phyloP scores from a whole-genome alignment of 768 basidiomycete species.

The Amanita pallidorosea region DNA sequence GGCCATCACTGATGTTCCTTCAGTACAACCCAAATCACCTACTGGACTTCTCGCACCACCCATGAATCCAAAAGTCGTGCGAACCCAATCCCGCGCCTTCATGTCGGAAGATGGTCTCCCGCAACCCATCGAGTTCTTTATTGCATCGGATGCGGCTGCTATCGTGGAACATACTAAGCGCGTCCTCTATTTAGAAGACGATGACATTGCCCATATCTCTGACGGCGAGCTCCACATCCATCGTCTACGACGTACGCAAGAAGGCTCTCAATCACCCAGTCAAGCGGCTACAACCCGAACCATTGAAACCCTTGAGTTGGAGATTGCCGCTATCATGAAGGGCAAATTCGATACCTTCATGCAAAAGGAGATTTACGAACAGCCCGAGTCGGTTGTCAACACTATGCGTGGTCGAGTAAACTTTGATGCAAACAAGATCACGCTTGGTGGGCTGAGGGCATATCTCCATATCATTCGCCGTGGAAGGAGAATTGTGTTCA shows the following conservation, averaged over 20 bases:
- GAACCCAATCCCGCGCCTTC: constrained; percentile 95
- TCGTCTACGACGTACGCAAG: constrained; percentile 86
- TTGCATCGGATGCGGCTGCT: constrained; percentile 94
- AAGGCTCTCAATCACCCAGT: constrained; percentile 47
- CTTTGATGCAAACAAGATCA: constrained; percentile 88
- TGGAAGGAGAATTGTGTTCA: constrained; percentile 89
- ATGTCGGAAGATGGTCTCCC: constrained; percentile 98
- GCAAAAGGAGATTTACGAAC: constrained; percentile 99
- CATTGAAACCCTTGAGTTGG: constrained; percentile 97
- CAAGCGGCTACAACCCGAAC: constrained; percentile 71
- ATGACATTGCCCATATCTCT: constrained; percentile 96
- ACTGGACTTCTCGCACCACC: constrained; percentile 58
- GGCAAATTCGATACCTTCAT: constrained; percentile 99
- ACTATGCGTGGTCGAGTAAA: constrained; percentile 99
- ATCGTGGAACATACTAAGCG: constrained; percentile 99
- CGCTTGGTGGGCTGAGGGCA: constrained; percentile 88
- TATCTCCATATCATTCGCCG: constrained; percentile 95
- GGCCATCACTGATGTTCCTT: neutral
- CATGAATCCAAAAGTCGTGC: constrained; percentile 67
- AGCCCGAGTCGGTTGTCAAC: constrained; percentile 98
- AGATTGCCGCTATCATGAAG: constrained; percentile 99
- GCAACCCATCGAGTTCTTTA: constrained; percentile 98
- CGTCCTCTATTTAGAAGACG: constrained; percentile 96
- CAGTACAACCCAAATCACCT: constrained; percentile 41
- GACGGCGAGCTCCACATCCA: constrained; percentile 99